Conservation (phyloP, 306 rosid species). For the Glycyrrhiza uralensis region DNA sequence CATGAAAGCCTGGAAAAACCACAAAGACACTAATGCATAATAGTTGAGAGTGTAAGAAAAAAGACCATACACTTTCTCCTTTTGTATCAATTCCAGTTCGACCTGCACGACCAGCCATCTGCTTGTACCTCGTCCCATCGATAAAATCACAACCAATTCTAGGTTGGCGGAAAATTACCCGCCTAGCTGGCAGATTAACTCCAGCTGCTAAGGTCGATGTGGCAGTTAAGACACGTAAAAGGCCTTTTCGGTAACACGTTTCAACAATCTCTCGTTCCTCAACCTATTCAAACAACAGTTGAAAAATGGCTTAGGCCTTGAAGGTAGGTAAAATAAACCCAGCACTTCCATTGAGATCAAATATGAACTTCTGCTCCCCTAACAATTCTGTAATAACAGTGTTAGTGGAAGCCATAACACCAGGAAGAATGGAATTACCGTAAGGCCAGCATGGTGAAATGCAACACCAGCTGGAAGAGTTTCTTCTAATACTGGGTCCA, state of each 20-base stretch:
- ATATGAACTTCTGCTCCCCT: constrained; percentile 11
- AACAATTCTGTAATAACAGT: neutral
- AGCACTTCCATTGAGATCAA: constrained; percentile 12
- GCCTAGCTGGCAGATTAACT: constrained; percentile 92
- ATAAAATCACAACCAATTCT: constrained; percentile 88
- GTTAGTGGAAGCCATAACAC: constrained; percentile 13
- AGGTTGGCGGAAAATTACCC: constrained; percentile 97
- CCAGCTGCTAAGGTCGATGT: constrained; percentile 99
- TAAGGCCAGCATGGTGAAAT: constrained; percentile 97
- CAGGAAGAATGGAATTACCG: constrained; percentile 48
- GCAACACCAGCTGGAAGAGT: constrained; percentile 91
- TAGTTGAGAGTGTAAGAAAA: constrained; percentile 7
- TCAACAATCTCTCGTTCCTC: constrained; percentile 96
- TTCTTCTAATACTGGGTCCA: constrained; percentile 89
- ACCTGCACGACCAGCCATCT: constrained; percentile 99
- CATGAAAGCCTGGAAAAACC: neutral
- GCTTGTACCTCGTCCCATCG: constrained; percentile 89
- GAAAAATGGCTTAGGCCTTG: constrained; percentile 5
- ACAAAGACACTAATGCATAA: neutral
- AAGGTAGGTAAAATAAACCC: constrained; percentile 10
- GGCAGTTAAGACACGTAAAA: constrained; percentile 88
- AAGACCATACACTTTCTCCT: constrained; percentile 85
- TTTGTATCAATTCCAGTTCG: constrained; percentile 97
- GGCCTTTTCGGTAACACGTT: constrained; percentile 92
- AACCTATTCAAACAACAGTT: constrained; percentile 47